Percentiles rank a stretch among this genome's conserved stretches.
These are phyloP conservation scores for Clavispora carvajalis DNA, from an alignment of 805 yeast genomes.

Conservation along the genomic window DNA sequence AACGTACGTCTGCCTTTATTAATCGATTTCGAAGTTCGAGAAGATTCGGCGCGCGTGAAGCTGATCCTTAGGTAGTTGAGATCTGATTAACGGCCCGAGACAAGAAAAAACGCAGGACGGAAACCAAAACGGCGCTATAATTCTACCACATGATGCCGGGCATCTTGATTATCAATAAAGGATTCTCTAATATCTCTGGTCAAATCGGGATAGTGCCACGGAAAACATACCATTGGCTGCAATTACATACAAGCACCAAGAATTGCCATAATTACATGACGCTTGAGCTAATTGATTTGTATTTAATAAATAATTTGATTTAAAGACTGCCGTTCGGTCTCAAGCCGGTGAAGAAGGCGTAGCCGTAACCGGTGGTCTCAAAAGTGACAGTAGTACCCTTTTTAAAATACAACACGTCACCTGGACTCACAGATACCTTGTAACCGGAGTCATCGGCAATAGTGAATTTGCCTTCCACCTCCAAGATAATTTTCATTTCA, in stretches of 20 bases:
- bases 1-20: not conserved
- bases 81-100: too few relatives aligned
- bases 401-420: constrained; percentile 63
- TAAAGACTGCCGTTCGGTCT: constrained; percentile 37
- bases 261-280: too few relatives aligned
- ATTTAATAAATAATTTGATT: not conserved
- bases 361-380: constrained; percentile 60
- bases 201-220: too few relatives aligned
- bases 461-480: constrained; percentile 60
- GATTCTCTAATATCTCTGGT: too few relatives aligned
- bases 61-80: too few relatives aligned
- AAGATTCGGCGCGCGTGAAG: constrained; percentile 1
- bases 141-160: too few relatives aligned
- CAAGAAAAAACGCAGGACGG: too few relatives aligned
- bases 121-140: too few relatives aligned
- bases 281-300: not conserved
- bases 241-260: too few relatives aligned
- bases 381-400: constrained; percentile 61
- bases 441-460: constrained; percentile 62
- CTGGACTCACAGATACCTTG: constrained; percentile 52
- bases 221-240: too few relatives aligned
- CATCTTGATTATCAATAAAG: too few relatives aligned
- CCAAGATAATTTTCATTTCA: constrained; percentile 65
- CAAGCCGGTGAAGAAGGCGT: constrained; percentile 58
- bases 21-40: not conserved